phyloP scores from a whole-genome alignment of 1,284 basidiomycete genomes.

The Apiotrichum laibachii region DNA sequence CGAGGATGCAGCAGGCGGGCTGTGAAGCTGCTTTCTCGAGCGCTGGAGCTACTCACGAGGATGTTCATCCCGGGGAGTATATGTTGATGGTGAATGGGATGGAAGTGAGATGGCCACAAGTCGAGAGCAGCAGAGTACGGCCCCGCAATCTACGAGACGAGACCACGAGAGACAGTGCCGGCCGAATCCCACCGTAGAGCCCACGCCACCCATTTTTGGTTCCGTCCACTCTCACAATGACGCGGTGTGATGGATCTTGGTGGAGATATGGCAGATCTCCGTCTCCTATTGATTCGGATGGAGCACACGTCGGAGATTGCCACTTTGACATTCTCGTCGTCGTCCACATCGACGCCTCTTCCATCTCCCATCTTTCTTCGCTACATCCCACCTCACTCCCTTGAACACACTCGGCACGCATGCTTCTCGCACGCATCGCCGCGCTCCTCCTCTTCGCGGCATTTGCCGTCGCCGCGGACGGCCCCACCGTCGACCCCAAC shows the following conservation, averaged over 20 bases:
- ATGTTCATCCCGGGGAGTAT: constrained; percentile 37
- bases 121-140: neutral
- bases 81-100: neutral
- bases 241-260: too few relatives aligned
- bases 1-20: neutral
- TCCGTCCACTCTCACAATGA: too few relatives aligned
- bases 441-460: neutral
- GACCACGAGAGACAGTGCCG: too few relatives aligned
- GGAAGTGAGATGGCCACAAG: constrained; percentile 1
- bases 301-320: too few relatives aligned
- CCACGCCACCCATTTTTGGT: too few relatives aligned
- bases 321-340: neutral
- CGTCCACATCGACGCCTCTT: too few relatives aligned
- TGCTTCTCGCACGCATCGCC: constrained; percentile 6
- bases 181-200: too few relatives aligned
- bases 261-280: too few relatives aligned
- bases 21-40: neutral
- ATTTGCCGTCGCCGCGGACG: neutral
- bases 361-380: neutral
- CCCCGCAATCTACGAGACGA: too few relatives aligned
- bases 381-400: neutral
- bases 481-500: constrained; percentile 4
- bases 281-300: too few relatives aligned
- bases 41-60: constrained; percentile 27
- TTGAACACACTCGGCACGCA: neutral